Base-by-base conservation (phyloP, 2,329 filamentous ascomycete genomes). In the Colletotrichum echinochloae region DNA sequence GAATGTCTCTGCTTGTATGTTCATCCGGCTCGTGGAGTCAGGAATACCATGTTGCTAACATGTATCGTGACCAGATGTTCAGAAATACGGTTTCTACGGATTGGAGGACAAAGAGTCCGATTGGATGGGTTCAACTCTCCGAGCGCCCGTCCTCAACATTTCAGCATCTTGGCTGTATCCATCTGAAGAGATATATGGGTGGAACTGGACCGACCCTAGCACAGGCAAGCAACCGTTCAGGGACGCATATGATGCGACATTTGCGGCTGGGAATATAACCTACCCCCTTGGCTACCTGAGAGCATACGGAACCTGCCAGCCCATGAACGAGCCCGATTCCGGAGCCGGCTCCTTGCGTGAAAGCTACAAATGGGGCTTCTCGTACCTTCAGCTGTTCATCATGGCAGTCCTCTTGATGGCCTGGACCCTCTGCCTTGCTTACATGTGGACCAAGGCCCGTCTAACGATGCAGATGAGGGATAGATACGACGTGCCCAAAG, bases 351-450 rank as follows among this genome's bases (percentile, higher is more conserved):
- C 49, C 67, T 67, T 39, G n/a, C 66, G 62, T 8, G 55, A 70
- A 28, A 66, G 54, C 23, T 77, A 75, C 37, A 72, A 74, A 52
- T 78, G 76, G 75, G 76, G 76, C 2, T 77, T 77, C 59, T 77
- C 76, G 2, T 77, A 71, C 26, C 56, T 77, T 48, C 76, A 77
- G 54, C 51, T 74, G 2, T 74, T 75, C 37, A 55, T 74, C 12
- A 46, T 69, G 5, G 5, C 74, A 1, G 14, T 70, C 1, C 28
- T 70, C 6, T 56, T 76, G 1, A 23, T 56, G 14, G 49, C 75
- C 9, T 78, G 75, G 75, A 74, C 72, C 0, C 41, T 73, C 35
- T 75, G 75, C 8, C 71, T 72, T 26, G 74, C 49, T 6, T 44
- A 71, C 0, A 62, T 77, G 44, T 75, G 74, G 72, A 56, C 74